Evolutionary conservation across 495 filamentous ascomycete species (phyloP).

Genomic region (Sabuloglossum arenarium): DNA sequence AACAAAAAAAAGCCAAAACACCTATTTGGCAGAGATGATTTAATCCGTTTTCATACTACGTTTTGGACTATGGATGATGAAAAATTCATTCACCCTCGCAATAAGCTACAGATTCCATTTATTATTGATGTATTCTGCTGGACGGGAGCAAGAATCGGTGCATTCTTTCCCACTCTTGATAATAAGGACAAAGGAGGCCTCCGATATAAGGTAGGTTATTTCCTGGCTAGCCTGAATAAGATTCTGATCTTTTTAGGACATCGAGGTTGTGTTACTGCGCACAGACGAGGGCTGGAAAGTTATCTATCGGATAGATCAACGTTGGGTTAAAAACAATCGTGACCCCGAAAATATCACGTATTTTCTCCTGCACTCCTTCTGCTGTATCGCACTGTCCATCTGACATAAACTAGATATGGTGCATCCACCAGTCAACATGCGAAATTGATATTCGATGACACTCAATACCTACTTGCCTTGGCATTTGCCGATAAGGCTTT

Average conservation of each 20-base stretch:
- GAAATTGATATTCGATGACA: slow-evolving; percentile 5
- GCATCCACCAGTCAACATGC: background rate
- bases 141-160: background rate
- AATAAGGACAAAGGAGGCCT: background rate
- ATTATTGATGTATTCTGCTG: background rate
- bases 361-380: background rate
- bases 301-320: background rate
- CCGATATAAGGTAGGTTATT: background rate
- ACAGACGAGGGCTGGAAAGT: background rate
- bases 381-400: background rate
- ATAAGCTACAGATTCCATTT: background rate
- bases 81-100: background rate
- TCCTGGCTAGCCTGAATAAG: background rate
- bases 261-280: background rate
- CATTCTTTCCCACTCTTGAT: background rate
- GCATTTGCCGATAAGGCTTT: slow-evolving; percentile 4
- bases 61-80: background rate
- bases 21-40: slow-evolving; percentile 4
- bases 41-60: background rate
- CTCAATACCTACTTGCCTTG: slow-evolving; percentile 3
- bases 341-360: background rate
- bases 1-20: slow-evolving; percentile 9
- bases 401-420: background rate
- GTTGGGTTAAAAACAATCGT: background rate
- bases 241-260: background rate